Conservation (phyloP, 805 yeast genomes). For the Yarrowia hollandica region DNA sequence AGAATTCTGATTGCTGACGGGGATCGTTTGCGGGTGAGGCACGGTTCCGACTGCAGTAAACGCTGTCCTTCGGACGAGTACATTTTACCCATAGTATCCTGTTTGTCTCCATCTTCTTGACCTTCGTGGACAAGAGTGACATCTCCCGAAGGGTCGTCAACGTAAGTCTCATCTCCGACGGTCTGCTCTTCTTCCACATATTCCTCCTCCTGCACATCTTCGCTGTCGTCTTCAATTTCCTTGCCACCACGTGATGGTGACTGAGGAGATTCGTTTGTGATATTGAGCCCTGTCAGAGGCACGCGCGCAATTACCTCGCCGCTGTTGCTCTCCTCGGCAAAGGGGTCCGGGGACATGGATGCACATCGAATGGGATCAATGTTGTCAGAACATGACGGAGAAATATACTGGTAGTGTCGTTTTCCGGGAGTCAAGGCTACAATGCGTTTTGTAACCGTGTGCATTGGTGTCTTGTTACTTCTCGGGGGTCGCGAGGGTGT, state of each 20-base stretch:
- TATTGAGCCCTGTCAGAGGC: constrained; percentile 1
- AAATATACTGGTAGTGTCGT: constrained; percentile 25
- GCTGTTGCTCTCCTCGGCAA: not conserved
- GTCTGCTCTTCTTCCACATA: not conserved
- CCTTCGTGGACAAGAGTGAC: not conserved
- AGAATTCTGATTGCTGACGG: constrained; percentile 19
- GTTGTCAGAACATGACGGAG: constrained; percentile 26
- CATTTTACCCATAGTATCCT: not conserved
- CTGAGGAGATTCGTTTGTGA: constrained; percentile 23
- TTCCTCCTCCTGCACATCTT: not conserved
- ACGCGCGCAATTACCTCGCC: not conserved
- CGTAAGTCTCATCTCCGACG: not conserved
- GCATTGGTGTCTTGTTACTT: constrained; percentile 8
- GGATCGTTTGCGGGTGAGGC: constrained; percentile 10
- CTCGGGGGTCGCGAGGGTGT: constrained; percentile 11
- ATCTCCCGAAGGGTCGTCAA: constrained; percentile 2
- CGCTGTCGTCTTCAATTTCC: too few relatives aligned
- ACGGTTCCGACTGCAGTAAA: not conserved
- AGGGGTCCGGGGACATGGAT: constrained; percentile 20
- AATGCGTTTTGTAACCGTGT: constrained; percentile 22
- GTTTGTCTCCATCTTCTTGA: not conserved
- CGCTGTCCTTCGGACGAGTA: not conserved
- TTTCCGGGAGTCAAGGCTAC: constrained; percentile 22
- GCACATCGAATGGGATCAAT: constrained; percentile 21
- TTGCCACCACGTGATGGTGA: constrained; percentile 1